Evolutionary conservation across 495 filamentous ascomycete species (phyloP), one percentile per base, ranked within the genome.

Genomic region (Daldinia vernicosa): DNA sequence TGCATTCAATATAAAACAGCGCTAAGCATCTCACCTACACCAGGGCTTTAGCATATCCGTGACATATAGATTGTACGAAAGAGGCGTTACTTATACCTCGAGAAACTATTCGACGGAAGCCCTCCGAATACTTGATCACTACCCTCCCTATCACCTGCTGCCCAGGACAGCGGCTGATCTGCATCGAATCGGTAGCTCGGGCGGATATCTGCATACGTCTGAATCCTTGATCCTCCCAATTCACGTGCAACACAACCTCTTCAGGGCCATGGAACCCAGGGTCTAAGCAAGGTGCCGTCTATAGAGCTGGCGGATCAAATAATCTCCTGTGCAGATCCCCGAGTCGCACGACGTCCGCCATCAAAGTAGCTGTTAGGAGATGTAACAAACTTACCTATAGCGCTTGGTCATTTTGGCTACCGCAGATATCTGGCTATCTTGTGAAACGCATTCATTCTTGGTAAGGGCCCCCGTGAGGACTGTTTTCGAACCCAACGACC

Each of bases 281-380:
- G 45, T 60, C 65, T 32, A 72, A 51, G 61, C 65, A 72, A 54
- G 61, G 8, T 56, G 60, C 70, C 61, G 55, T 61, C 47, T 66
- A 55, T 47, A 69, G 61, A 69, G 66, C 51, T 66, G 61, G 22
- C 70, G 66, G 70, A 54, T 69, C 61, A 66, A 69, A 66, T 73
- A 69, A 66, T 53, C 61, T 66, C 70, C 70, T 73, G 70, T 62
- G 66, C 52, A 73, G 70, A 73, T 73, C 57, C 66, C 66, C 70
- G 70, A 66, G 70, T 69, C 53, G 28, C 62, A 69, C 70, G 40
- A 19, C 70, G 39, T 73, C 70, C 51, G 64, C 51, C 61, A 45
- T 69, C 57, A 62, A 63, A 50, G 57, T 69, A 62, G 70, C 61
- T 69, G n/a, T 62, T 51, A 69, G 50, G 53, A 45, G 54, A 53